Conservation (phyloP, 345 rosid species). For the Abelmoschus esculentus region DNA sequence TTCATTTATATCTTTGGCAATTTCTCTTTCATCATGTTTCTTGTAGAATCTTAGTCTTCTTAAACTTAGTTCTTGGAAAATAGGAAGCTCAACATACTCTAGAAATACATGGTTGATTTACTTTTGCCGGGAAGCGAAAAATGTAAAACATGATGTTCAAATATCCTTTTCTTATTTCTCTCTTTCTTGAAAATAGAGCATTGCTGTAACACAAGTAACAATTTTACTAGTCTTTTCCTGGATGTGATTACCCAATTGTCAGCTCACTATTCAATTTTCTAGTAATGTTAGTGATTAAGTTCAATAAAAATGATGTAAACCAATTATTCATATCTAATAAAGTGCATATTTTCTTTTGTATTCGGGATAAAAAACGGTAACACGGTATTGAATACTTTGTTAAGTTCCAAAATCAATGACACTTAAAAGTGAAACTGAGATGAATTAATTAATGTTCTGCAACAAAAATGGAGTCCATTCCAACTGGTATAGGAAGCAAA, state of each 20-base stretch:
- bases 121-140: not conserved
- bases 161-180: not conserved
- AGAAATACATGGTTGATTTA: not conserved
- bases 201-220: not conserved
- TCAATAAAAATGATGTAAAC: not conserved
- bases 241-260: not conserved
- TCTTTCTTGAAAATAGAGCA: not conserved
- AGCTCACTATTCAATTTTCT: not conserved
- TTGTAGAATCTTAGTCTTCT: not conserved
- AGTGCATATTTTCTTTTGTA: not conserved
- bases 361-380: constrained; percentile 2
- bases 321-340: constrained; percentile 1
- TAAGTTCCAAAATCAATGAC: constrained; percentile 27
- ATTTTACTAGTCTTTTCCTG: not conserved
- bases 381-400: constrained; percentile 1
- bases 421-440: constrained; percentile 44
- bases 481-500: constrained; percentile 92
- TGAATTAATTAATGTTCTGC: constrained; percentile 59
- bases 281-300: not conserved
- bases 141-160: not conserved
- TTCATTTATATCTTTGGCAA: not conserved
- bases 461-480: constrained; percentile 71
- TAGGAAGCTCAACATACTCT: not conserved
- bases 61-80: not conserved
- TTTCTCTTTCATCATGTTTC: not conserved